These are phyloP conservation scores for Chlamydomonas incerta DNA, from an alignment of 139 green algal species.

Conservation along the genomic window DNA sequence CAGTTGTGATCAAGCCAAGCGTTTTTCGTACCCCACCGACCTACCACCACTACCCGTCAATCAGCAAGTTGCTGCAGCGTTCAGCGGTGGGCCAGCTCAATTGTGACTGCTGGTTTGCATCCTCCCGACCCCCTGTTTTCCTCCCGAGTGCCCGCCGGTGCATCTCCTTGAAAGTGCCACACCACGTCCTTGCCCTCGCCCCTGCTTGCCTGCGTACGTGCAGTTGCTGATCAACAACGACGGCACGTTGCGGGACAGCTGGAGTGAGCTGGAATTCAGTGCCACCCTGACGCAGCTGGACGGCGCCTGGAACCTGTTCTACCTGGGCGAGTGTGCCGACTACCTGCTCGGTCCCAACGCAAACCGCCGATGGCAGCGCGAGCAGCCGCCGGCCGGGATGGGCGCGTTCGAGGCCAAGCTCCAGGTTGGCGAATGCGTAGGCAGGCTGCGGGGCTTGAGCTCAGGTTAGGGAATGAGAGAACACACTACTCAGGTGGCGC, in stretches of 20 bases:
- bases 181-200: background rate
- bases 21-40: background rate
- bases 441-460: background rate
- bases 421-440: background rate
- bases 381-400: background rate
- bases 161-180: background rate
- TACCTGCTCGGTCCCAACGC: background rate
- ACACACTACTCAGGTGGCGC: too few relatives aligned
- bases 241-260: slow-evolving; percentile 7
- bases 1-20: too few relatives aligned
- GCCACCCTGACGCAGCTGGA: slow-evolving; percentile 6
- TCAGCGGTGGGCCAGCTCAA: background rate
- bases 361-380: background rate
- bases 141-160: background rate
- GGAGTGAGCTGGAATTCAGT: background rate
- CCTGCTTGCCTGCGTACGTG: background rate
- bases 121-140: background rate
- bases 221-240: slow-evolving; percentile 10
- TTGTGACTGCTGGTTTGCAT: background rate
- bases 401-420: background rate
- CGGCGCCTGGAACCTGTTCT: background rate
- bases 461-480: background rate
- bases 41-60: background rate
- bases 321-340: slow-evolving; percentile 11
- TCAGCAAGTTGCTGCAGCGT: background rate